Percentiles rank a stretch among this genome's conserved stretches.
phyloP scores from a whole-genome alignment of 306 rosid species.

The Gynostemma pentaphyllum region DNA sequence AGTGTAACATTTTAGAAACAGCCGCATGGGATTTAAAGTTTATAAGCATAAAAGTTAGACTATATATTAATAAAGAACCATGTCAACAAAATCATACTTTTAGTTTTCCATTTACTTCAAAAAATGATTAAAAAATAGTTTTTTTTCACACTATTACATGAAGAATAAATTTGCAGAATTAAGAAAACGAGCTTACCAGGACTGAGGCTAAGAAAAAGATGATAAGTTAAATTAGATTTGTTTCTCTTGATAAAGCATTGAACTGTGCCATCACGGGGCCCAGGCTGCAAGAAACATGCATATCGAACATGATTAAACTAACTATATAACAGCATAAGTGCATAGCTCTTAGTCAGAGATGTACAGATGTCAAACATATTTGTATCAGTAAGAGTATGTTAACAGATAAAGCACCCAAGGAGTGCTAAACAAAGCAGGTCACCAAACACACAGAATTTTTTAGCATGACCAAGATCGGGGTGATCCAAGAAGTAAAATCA shows the following conservation, averaged over 20 bases:
- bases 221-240: slow-evolving; percentile 78
- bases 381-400: too few relatives aligned
- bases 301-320: neutral
- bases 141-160: too few relatives aligned
- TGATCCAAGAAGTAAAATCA: neutral
- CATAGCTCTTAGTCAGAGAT: neutral
- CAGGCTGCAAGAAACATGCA: slow-evolving; percentile 46
- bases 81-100: too few relatives aligned
- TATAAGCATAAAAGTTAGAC: neutral
- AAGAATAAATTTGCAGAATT: neutral
- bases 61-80: too few relatives aligned
- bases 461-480: neutral
- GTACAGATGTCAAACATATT: too few relatives aligned
- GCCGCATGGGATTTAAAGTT: neutral
- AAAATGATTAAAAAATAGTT: too few relatives aligned
- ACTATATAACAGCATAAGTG: neutral
- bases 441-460: too few relatives aligned
- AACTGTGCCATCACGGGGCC: slow-evolving; percentile 61
- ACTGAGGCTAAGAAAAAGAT: slow-evolving; percentile 81
- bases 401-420: too few relatives aligned
- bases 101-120: too few relatives aligned
- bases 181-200: slow-evolving; percentile 43
- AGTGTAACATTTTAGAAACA: neutral
- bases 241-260: slow-evolving; percentile 94
- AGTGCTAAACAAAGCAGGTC: too few relatives aligned